Conservation (phyloP, 345 rosid genomes). For the Abelmoschus esculentus region DNA sequence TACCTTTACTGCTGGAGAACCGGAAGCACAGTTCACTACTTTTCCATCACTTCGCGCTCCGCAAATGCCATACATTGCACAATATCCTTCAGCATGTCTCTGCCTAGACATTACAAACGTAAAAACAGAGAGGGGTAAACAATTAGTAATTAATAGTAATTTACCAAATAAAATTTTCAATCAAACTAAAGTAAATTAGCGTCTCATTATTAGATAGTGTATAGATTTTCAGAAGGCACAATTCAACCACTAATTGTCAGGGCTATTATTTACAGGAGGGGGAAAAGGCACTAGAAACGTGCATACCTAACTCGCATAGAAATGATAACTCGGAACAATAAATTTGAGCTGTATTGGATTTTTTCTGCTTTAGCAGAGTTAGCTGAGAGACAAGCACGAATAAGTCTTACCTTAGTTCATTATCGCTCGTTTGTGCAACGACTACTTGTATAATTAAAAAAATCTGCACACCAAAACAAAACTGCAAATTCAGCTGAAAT, state of each 20-base stretch:
- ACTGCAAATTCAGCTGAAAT: conserved; percentile 11
- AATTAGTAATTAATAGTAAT: neutral
- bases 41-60: conserved; percentile 78
- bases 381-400: neutral
- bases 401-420: conserved; percentile 1
- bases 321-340: conserved; percentile 1
- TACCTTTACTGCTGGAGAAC: conserved; percentile 71
- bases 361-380: neutral
- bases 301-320: neutral
- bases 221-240: neutral
- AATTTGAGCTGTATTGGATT: neutral
- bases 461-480: conserved; percentile 35
- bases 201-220: neutral
- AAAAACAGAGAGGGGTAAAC: neutral
- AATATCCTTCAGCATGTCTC: conserved; percentile 57
- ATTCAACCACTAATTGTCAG: too few relatives aligned
- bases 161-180: neutral
- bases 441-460: conserved; percentile 21
- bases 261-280: neutral
- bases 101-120: conserved; percentile 20
- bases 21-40: conserved; percentile 68
- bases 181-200: neutral
- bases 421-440: conserved; percentile 37
- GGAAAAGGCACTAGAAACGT: neutral
- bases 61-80: conserved; percentile 91